These are phyloP conservation scores for Seminavis robusta DNA, from an alignment of 108 stramenopile genomes.

Conservation along the genomic window DNA sequence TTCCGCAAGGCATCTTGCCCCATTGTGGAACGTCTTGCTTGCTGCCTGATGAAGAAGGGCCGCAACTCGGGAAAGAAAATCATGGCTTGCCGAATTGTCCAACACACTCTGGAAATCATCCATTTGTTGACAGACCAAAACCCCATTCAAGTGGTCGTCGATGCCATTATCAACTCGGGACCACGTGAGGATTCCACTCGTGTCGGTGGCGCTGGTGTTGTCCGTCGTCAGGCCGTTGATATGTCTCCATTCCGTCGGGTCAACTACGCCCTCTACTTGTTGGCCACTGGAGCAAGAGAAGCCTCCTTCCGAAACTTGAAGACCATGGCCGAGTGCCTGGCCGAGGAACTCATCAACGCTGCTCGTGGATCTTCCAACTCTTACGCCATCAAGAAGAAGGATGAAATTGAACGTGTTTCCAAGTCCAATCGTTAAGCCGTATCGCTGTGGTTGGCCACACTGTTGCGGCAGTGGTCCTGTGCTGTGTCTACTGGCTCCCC, in stretches of 20 bases:
- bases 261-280: constrained; percentile 98
- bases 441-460: no score
- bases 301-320: constrained; percentile 99
- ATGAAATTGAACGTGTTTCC: constrained; percentile 99
- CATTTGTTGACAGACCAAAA: constrained; percentile 99
- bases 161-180: constrained; percentile 99
- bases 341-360: constrained; percentile 99
- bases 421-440: constrained; percentile 98
- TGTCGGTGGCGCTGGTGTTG: constrained; percentile 99
- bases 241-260: constrained; percentile 99
- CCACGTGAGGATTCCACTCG: constrained; percentile 99
- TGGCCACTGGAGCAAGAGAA: constrained; percentile 98
- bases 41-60: constrained; percentile 97
- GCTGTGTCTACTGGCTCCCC: no score
- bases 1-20: constrained; percentile 99
- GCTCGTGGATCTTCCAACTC: constrained; percentile 99
- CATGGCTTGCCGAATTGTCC: constrained; percentile 97
- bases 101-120: constrained; percentile 99
- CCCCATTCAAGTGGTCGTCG: constrained; percentile 98
- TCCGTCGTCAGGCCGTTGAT: constrained; percentile 99
- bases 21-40: constrained; percentile 98
- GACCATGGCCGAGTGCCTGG: constrained; percentile 99
- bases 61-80: constrained; percentile 99
- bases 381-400: constrained; percentile 99
- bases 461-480: no score